Evolutionary conservation across 345 rosid species (phyloP), one percentile per base, ranked within the genome.

Genomic region (Euphorbia tirucalli): DNA sequence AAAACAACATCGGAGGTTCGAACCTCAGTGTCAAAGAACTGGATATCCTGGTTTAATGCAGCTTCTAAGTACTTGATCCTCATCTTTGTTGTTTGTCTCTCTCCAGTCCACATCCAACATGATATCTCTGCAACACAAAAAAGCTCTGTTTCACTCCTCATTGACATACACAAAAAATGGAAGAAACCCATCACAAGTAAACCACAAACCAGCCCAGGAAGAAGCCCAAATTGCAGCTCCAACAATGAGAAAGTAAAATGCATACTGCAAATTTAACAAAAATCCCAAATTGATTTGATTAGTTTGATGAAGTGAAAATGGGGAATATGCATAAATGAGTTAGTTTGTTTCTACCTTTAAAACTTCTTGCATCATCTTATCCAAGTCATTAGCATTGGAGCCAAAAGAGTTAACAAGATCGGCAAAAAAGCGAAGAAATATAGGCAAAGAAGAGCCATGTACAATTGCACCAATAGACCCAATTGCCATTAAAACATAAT

Each of bases 31-130:
- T 95, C 99, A 69, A 95, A 95, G 79, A 72, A 95, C 82, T 89
- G 89, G 75, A 95, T 83, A 88, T 92, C 97, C 76, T 95, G 97
- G 77, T 89, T 95, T 37, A 95, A 78, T 63, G 99, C 99, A 7
- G 97, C 91, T 85, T 95, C 97, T 57, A 95, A 71, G 77, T 90
- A 95, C 84, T 90, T 92, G 79, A 95, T 92, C 84, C 97, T 92
- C 99, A 92, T 95, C 91, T 72, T 95, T 57, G 97, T 95, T 21
- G 99, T 72, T 72, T 95, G 99, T 80, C 99, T 89, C 83, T 92
- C 99, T 63, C 99, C 97, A 35, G 93, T 95, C 99, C 99, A 95
- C 99, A 95, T 95, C 97, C 99, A 95, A 78, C 99, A 95, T 4
- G 97, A 95, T 71, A 95, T 95, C 82, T 95, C 97, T 92, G 87